These are phyloP conservation scores for Trametes sanguinea DNA, from an alignment of 768 basidiomycete species.

Conservation along the genomic window DNA sequence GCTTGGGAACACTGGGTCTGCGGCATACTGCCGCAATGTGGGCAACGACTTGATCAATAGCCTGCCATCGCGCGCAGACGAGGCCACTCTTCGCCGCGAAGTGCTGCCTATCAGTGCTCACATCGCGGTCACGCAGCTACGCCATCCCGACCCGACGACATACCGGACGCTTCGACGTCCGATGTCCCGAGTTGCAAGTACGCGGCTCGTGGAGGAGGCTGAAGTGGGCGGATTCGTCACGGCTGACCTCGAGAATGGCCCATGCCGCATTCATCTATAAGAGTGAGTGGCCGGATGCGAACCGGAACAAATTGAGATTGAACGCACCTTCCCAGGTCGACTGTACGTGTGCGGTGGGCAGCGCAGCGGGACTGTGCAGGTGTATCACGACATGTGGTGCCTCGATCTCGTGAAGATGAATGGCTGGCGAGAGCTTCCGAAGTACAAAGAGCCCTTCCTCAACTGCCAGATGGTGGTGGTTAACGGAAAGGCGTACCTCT, in stretches of 20 bases:
- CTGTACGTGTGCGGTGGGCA: conserved; percentile 24
- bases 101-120: neutral
- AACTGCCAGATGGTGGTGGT: conserved; percentile 27
- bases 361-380: conserved; percentile 16
- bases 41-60: neutral
- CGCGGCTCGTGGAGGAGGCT: conserved; percentile 42
- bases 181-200: conserved; percentile 30
- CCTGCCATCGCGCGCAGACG: conserved; percentile 1
- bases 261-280: conserved; percentile 29
- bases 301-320: neutral
- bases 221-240: conserved; percentile 29
- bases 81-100: conserved; percentile 5
- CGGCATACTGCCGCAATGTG: conserved; percentile 32
- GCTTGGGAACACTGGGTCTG: conserved; percentile 40
- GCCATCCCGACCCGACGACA: conserved; percentile 23
- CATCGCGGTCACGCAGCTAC: neutral
- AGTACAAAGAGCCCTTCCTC: conserved; percentile 11
- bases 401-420: conserved; percentile 23
- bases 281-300: conserved; percentile 1
- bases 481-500: conserved; percentile 39
- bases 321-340: conserved; percentile 8
- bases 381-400: conserved; percentile 24
- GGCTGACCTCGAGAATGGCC: conserved; percentile 31
- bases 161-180: conserved; percentile 14
- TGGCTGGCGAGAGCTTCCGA: conserved; percentile 25